A percentile compares a stretch with the other conserved stretches of the same genome.
phyloP scores from a whole-genome alignment of 2,329 filamentous ascomycete species.

The Penicillium crustosum region DNA sequence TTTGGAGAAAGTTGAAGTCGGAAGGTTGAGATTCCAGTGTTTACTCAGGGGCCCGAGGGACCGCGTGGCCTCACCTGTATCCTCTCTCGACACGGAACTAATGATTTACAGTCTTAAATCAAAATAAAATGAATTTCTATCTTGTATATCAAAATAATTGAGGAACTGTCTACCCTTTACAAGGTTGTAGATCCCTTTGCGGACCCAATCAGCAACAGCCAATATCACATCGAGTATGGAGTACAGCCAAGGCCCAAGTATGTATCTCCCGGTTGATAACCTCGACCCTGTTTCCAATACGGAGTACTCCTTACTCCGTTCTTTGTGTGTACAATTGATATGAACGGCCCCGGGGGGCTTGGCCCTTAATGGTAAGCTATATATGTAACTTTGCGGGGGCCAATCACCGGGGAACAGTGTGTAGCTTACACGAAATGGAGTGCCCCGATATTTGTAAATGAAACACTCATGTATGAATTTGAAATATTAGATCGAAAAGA shows the following conservation, averaged over 20 bases:
- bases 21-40: constrained; percentile 15
- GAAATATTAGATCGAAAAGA: neutral
- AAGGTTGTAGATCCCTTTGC: neutral
- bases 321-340: neutral
- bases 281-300: neutral
- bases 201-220: constrained; percentile 12
- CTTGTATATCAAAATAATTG: neutral
- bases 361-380: neutral
- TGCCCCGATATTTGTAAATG: neutral
- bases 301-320: neutral
- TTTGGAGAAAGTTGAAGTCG: constrained; percentile 14
- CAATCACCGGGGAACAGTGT: neutral
- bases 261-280: neutral
- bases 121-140: neutral
- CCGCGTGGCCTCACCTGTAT: constrained; percentile 1
- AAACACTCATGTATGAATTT: neutral
- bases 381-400: neutral
- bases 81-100: neutral
- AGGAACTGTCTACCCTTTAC: neutral
- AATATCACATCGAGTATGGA: constrained; percentile 1
- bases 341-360: neutral
- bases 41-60: constrained; percentile 19
- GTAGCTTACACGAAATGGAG: neutral
- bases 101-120: neutral
- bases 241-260: neutral